Evolutionary conservation across 2,329 filamentous ascomycete species (phyloP).

Genomic region (Hypoxylon sp.): DNA sequence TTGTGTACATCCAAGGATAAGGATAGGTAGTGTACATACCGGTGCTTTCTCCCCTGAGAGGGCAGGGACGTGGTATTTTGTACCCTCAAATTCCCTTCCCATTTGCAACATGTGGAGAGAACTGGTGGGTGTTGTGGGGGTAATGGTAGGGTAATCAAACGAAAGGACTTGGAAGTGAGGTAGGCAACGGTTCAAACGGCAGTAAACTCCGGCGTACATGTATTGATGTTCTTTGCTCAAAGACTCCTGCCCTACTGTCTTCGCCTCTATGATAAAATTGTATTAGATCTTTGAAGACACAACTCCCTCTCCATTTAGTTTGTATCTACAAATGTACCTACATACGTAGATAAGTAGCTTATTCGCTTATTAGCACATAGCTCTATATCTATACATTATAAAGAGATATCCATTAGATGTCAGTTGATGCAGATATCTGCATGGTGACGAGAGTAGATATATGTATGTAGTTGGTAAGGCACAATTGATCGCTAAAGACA

Average conservation of each 20-base stretch:
- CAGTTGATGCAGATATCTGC: conserved; percentile 32
- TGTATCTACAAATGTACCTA: no score
- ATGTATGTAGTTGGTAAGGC: conserved; percentile 14
- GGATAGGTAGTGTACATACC: no score
- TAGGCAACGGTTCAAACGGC: conserved; percentile 40
- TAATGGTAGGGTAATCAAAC: conserved; percentile 42
- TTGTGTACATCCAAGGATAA: no score
- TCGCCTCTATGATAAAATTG: not conserved
- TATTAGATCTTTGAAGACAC: no score
- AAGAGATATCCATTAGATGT: conserved; percentile 5
- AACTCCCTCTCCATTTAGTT: no score
- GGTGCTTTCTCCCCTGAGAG: not conserved
- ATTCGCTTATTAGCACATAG: conserved; percentile 10
- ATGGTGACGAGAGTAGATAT: conserved; percentile 30
- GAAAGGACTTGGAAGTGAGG: conserved; percentile 27
- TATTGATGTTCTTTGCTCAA: conserved; percentile 29
- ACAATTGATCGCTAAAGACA: conserved; percentile 16
- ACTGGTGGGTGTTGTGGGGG: conserved; percentile 38
- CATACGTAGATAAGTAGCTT: not conserved
- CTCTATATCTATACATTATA: not conserved
- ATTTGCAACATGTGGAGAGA: conserved; percentile 17
- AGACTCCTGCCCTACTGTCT: no score
- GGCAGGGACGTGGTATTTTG: not conserved
- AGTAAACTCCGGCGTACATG: conserved; percentile 35
- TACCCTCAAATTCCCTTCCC: not conserved